Evolutionary conservation across 345 rosid genomes (phyloP), one percentile per base, ranked within the genome.

Genomic region (Rubroshorea leprosula): DNA sequence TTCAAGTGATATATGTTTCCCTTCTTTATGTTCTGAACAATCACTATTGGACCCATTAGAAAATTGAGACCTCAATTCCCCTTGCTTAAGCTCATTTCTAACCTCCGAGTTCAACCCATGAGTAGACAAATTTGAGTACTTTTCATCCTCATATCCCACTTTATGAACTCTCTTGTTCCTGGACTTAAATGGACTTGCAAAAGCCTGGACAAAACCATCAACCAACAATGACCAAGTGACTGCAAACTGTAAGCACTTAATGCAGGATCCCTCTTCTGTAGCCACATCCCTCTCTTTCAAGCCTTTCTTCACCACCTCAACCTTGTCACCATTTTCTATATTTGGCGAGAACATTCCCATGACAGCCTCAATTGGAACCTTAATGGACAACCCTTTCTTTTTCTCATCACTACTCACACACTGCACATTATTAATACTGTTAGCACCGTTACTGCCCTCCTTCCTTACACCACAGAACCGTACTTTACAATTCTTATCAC

Each of bases 211-310:
- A 55, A 85, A 71, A 29, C 79, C 72, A 57, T 70, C 75, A 29
- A 81, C 70, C 76, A 82, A 62, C 74, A 82, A 52, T 0, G 91
- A 77, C 82, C 80, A 82, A 49, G 79, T 73, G 31, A 76, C 74
- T 0, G 84, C 80, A 76, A 85, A 82, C 58, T 72, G 82, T 68
- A 80, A 72, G 72, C 92, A 85, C 52, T 78, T 80, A 12, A 57
- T 23, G 54, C 92, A 80, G 59, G 83, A 71, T 24, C 46, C 81
- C 15, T 73, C 81, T 17, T 68, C 82, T 53, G 63, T 61, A 31
- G 70, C 71, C 47, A 6, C 21, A 54, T 61, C 75, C 70, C 61
- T 59, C 58, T 68, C 75, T 59, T 65, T 70, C 51, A 57, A 45
- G 5, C 47, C 47, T 44, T 44, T 44, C 47, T 44, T 44, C 47